Percentiles rank a stretch among this genome's conserved stretches.
Evolutionary conservation across 192 early-diverging fungal genomes (phyloP).

Genomic region (Glomus cerebriforme): DNA sequence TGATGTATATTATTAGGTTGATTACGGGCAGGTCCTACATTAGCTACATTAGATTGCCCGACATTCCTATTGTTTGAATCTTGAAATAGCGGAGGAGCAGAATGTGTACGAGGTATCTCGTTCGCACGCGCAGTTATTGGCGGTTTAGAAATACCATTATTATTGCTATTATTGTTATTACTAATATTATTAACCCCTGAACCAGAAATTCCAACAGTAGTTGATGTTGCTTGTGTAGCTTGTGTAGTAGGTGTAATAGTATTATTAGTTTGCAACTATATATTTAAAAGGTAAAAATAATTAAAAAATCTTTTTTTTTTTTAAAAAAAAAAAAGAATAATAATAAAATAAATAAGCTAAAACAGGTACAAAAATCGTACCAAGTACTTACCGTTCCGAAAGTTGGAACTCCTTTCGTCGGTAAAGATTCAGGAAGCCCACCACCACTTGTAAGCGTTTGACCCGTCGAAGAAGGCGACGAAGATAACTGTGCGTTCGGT

Average conservation of each 20-base stretch:
- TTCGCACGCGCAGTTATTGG: conserved; percentile 2
- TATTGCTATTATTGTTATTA: not conserved
- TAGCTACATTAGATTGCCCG: not conserved
- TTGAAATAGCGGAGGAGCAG: conserved; percentile 14
- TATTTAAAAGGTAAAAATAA: not conserved
- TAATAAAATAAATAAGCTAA: no score
- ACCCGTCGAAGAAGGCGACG: conserved; percentile 3
- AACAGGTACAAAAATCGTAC: no score
- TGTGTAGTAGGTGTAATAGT: not conserved
- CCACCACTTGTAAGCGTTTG: conserved; percentile 11
- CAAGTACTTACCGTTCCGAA: conserved; percentile 12
- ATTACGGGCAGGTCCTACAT: not conserved
- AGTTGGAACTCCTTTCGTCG: not conserved
- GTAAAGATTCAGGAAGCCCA: not conserved
- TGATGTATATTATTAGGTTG: not conserved
- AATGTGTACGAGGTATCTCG: conserved; percentile 27
- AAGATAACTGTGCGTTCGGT: not conserved
- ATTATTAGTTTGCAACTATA: not conserved
- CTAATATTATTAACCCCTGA: not conserved
- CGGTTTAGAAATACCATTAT: not conserved
- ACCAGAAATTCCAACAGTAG: not conserved
- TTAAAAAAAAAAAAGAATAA: no score
- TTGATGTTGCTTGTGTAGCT: not conserved
- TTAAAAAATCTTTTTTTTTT: no score
- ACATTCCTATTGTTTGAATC: conserved; percentile 22